Evolutionary conservation across 257 asterid species (phyloP).

Genomic region (Solanum etuberosum): DNA sequence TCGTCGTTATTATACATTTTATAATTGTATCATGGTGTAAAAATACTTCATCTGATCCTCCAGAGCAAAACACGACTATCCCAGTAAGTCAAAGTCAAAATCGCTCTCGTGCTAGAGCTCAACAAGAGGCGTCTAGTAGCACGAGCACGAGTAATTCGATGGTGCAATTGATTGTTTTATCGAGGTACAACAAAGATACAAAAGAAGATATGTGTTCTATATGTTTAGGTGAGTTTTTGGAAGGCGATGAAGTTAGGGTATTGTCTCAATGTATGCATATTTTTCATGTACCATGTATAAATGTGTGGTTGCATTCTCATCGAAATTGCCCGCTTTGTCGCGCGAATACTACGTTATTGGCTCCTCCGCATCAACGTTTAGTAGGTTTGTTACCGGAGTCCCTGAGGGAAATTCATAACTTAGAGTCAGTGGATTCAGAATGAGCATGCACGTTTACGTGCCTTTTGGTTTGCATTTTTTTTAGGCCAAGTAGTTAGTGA

Average conservation of each 20-base stretch:
- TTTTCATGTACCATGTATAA: conserved; percentile 17
- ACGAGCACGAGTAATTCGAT: neutral
- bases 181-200: neutral
- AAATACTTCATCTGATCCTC: neutral
- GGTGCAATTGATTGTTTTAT: conserved; percentile 18
- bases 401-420: neutral
- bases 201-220: conserved; percentile 36
- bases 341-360: conserved; percentile 2
- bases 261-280: conserved; percentile 16
- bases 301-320: conserved; percentile 41
- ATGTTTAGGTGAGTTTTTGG: conserved; percentile 15
- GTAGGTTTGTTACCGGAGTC: neutral
- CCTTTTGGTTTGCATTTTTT: neutral
- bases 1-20: conserved; percentile 41
- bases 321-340: conserved; percentile 53
- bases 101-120: neutral
- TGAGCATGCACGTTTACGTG: neutral
- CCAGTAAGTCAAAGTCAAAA: neutral
- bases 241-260: conserved; percentile 21
- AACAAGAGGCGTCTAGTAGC: neutral
- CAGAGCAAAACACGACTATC: neutral
- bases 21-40: neutral
- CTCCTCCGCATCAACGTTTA: neutral
- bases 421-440: neutral
- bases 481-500: too few species aligned